Evolutionary conservation across 2,329 filamentous ascomycete genomes (phyloP).

Genomic region (Talaromyces islandicus): DNA sequence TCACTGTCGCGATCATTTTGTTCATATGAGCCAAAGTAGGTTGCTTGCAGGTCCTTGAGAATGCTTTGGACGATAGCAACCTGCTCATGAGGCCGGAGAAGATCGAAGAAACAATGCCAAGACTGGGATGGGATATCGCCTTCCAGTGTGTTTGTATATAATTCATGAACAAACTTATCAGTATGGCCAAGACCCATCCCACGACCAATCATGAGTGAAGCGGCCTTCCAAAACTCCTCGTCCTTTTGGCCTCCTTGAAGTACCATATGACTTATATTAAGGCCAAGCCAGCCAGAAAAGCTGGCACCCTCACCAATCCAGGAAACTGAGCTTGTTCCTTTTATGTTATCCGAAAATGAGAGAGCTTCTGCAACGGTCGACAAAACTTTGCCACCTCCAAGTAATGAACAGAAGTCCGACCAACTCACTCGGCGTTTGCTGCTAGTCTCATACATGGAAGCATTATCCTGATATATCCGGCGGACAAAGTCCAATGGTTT

Average conservation of each 20-base stretch:
- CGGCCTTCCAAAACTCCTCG: slow-evolving; percentile 24
- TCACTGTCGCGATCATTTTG: slow-evolving; percentile 7
- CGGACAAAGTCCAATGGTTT: slow-evolving; percentile 36
- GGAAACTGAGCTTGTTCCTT: slow-evolving; percentile 18
- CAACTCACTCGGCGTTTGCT: slow-evolving; percentile 51
- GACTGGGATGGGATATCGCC: slow-evolving; percentile 19
- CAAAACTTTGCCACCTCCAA: slow-evolving; percentile 56
- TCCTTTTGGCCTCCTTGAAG: slow-evolving; percentile 35
- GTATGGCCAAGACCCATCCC: slow-evolving; percentile 66
- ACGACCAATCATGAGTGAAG: slow-evolving; percentile 48
- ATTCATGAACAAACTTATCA: slow-evolving; percentile 47
- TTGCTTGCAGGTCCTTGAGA: slow-evolving; percentile 39
- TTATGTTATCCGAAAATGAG: slow-evolving; percentile 27
- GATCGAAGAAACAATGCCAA: slow-evolving; percentile 34
- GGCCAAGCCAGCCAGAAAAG: slow-evolving; percentile 68
- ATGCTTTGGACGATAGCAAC: slow-evolving; percentile 39
- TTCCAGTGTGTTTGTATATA: slow-evolving; percentile 33
- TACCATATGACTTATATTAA: slow-evolving; percentile 49
- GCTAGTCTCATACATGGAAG: slow-evolving; percentile 30
- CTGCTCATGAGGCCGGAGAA: slow-evolving; percentile 45
- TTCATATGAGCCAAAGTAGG: slow-evolving; percentile 24
- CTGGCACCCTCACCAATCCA: slow-evolving; percentile 62
- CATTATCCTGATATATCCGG: slow-evolving; percentile 42
- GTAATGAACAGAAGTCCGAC: slow-evolving; percentile 56
- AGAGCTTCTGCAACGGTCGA: slow-evolving; percentile 53